Evolutionary conservation across 441 rosid genomes (phyloP), one percentile per base, ranked within the genome.

Genomic region (Kokia cookei): DNA sequence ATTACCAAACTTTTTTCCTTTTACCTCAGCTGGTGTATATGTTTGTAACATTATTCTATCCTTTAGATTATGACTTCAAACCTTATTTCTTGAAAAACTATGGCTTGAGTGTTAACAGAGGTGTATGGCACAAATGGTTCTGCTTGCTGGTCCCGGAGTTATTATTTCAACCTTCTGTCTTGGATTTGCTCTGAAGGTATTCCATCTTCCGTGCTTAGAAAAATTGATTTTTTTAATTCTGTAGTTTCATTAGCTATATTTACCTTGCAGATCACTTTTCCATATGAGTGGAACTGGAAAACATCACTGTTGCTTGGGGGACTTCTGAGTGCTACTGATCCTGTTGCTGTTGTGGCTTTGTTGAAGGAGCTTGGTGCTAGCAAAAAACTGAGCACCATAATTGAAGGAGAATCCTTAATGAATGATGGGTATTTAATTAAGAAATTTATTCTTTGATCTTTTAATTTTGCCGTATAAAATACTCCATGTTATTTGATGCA

Each of bases 111-210:
- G 24, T 72, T 32, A 45, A 8, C 85, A 95, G 99, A 88, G 96
- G 51, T 95, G 98, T 75, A 69, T 93, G 77, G 88, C 78, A 58
- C 99, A 93, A 81, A 93, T 95, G 96, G 78, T 88, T 84, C 73
- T 93, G 75, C 97, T 95, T 81, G 96, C 99, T 73, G 98, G 93
- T 75, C 99, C 99, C 60, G 99, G 99, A 70, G 98, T 93, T 79
- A 42, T 95, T 57, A 87, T 95, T 54, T 93, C 98, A 32, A 93
- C 99, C 9, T 86, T 89, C 75, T 87, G 86, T 68, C 88, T 95
- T 66, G 99, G 98, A 71, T 65, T 89, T 76, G 91, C 86, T 76
- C 54, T 95, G 71, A 95, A 93, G 97, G 99, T 93, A 86, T 62
- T 65, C 24, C 66, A 19, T 17, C 40, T 60, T 15, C 48, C 10